Evolutionary conservation across 2,329 filamentous ascomycete species (phyloP).

Genomic region (Trichophyton verrucosum): DNA sequence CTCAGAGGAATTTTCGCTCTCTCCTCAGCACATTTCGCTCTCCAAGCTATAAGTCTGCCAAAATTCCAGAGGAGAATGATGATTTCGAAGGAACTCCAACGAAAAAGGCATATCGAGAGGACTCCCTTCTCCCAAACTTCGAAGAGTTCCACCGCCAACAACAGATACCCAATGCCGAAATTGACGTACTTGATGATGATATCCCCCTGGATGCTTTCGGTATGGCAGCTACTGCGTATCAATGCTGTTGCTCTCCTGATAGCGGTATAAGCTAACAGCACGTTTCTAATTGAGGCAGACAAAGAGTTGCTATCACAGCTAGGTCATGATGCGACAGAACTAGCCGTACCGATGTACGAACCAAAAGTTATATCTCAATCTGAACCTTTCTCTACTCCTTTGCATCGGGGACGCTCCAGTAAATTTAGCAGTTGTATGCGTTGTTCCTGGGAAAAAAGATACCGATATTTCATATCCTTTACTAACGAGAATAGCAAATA

Average conservation of each 20-base stretch:
- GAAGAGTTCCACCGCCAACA: not conserved
- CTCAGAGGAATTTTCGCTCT: not conserved
- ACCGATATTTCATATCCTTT: not conserved
- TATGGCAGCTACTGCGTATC: constrained; percentile 16
- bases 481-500: constrained; percentile 1
- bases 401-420: not conserved
- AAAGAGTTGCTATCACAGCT: constrained; percentile 28
- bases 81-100: not conserved
- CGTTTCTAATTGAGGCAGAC: constrained; percentile 17
- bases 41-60: not conserved
- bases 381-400: not conserved
- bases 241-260: not conserved
- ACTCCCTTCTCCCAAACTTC: not conserved
- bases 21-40: not conserved
- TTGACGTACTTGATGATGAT: constrained; percentile 11
- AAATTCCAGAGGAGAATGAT: not conserved
- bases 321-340: constrained; percentile 5
- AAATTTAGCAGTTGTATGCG: not conserved
- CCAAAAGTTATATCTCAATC: not conserved
- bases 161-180: not conserved
- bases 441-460: not conserved
- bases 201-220: constrained; percentile 39
- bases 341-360: not conserved
- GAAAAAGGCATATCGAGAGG: not conserved
- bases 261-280: not conserved